phyloP scores from a whole-genome alignment of 106 monocot genomes.

The Platanthera zijinensis region DNA sequence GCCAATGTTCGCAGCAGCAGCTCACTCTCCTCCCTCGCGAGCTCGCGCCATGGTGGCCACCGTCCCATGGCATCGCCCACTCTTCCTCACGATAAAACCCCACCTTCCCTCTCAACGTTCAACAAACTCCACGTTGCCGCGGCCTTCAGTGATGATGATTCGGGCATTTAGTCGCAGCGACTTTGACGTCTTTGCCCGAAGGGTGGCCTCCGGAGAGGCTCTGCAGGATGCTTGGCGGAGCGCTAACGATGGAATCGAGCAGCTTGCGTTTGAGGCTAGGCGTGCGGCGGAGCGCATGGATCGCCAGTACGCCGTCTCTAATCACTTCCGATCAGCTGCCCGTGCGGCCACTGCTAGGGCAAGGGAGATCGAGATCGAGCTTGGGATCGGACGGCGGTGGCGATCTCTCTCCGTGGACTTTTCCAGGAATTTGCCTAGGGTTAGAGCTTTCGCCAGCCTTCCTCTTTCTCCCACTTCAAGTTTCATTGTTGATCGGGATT shows the following conservation, averaged over 20 bases:
- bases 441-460: slow-evolving; percentile 11
- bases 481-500: not conserved
- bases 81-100: slow-evolving; percentile 2
- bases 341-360: slow-evolving; percentile 30
- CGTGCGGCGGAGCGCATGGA: slow-evolving; percentile 66
- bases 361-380: slow-evolving; percentile 65
- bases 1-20: too few relatives aligned
- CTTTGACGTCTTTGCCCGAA: slow-evolving; percentile 57
- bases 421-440: slow-evolving; percentile 89
- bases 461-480: not conserved
- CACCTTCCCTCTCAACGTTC: slow-evolving; percentile 5
- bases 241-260: slow-evolving; percentile 75
- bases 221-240: slow-evolving; percentile 70
- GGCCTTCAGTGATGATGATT: slow-evolving; percentile 11
- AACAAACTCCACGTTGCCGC: not conserved
- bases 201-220: slow-evolving; percentile 61
- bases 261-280: slow-evolving; percentile 55
- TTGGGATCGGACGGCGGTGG: slow-evolving; percentile 62
- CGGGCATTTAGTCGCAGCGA: slow-evolving; percentile 53
- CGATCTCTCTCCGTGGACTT: slow-evolving; percentile 66
- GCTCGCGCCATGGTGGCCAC: slow-evolving; percentile 3
- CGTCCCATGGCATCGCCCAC: slow-evolving; percentile 11
- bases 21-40: not conserved
- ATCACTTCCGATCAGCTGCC: slow-evolving; percentile 41
- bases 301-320: slow-evolving; percentile 45